Conservation (phyloP, 129 eudicot species). For the Saposhnikovia divaricata region DNA sequence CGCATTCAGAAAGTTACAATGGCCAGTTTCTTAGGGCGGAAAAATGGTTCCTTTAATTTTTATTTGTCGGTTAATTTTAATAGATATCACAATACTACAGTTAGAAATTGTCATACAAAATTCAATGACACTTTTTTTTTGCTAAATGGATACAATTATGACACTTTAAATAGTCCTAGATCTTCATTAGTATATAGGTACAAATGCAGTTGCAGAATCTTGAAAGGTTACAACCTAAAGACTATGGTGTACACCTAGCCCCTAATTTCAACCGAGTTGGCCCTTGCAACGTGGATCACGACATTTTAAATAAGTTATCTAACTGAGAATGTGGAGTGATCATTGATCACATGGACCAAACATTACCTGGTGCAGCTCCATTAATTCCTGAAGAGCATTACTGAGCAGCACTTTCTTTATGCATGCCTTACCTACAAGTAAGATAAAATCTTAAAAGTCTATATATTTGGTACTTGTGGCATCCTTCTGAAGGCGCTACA, state of each 20-base stretch:
- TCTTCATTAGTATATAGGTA: background rate
- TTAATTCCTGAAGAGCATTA: conserved; percentile 93
- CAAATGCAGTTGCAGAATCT: background rate
- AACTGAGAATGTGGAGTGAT: background rate
- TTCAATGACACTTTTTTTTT: background rate
- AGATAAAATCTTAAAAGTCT: background rate
- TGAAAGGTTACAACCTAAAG: background rate
- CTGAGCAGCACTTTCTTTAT: conserved; percentile 93
- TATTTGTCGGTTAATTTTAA: background rate
- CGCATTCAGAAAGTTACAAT: background rate
- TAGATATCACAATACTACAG: background rate
- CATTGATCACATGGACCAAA: background rate
- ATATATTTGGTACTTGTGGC: background rate
- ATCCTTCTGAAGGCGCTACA: background rate
- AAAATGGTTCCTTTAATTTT: background rate
- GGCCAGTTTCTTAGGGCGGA: background rate
- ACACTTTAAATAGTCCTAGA: background rate
- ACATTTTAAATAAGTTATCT: background rate
- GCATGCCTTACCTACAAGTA: conserved; percentile 85
- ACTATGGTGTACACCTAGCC: background rate
- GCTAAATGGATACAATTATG: background rate
- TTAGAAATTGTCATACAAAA: background rate
- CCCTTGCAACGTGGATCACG: background rate
- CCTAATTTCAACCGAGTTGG: background rate
- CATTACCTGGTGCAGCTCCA: conserved; percentile 96